phyloP scores from a whole-genome alignment of 106 monocot species.

The Alisma plantagoaquatica region DNA sequence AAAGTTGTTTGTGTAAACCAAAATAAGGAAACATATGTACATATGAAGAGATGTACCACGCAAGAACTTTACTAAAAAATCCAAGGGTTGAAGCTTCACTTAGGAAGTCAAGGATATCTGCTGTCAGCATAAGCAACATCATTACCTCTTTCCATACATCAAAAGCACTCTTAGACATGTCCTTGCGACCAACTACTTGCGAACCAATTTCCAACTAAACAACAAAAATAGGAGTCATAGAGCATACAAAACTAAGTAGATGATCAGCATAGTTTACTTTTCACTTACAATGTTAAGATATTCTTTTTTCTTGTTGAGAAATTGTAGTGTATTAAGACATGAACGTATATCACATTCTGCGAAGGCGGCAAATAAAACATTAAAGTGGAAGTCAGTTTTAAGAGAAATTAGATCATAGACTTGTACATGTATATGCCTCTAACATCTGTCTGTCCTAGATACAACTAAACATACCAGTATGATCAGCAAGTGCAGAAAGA shows the following conservation, averaged over 20 bases:
- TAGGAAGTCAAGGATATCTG: too few species aligned
- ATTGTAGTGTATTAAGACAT: slow-evolving; percentile 96
- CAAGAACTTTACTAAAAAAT: too few species aligned
- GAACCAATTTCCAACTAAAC: slow-evolving; percentile 74
- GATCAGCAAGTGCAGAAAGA: slow-evolving; percentile 78
- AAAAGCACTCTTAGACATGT: slow-evolving; percentile 74
- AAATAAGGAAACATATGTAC: too few species aligned
- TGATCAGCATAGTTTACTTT: too few species aligned
- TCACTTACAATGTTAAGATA: slow-evolving; percentile 69
- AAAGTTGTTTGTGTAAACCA: too few species aligned
- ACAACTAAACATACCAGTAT: slow-evolving; percentile 67
- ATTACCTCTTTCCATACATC: slow-evolving; percentile 95
- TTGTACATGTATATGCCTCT: background rate
- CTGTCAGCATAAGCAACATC: background rate
- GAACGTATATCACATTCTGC: slow-evolving; percentile 98
- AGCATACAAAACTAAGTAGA: too few species aligned
- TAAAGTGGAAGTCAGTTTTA: too few species aligned
- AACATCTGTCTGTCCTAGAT: too few species aligned
- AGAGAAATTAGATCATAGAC: background rate
- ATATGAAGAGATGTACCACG: too few species aligned
- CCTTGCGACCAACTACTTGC: slow-evolving; percentile 93
- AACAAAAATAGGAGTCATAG: too few species aligned
- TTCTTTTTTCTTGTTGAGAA: slow-evolving; percentile 88
- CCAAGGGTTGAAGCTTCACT: background rate
- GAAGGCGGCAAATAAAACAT: too few species aligned